Evolutionary conservation across 1,284 basidiomycete species (phyloP).

Genomic region (Rhizopogon parksii): DNA sequence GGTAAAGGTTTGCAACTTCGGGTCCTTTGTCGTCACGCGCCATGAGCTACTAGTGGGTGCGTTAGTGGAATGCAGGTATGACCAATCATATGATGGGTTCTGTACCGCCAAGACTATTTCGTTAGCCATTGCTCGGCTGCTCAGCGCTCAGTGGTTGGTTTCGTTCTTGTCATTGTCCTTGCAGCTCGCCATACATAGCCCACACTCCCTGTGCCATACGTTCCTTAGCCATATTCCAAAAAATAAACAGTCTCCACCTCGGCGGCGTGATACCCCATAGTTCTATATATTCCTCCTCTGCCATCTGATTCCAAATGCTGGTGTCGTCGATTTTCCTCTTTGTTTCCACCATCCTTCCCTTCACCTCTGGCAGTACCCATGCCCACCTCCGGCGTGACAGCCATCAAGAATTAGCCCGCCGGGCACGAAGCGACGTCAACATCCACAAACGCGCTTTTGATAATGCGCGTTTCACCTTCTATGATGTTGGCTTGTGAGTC

Average conservation of each 20-base stretch:
- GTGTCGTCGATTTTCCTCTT: slow-evolving; percentile 5
- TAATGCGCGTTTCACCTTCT: slow-evolving; percentile 37
- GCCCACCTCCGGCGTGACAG: slow-evolving; percentile 27
- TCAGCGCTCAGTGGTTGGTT: no score
- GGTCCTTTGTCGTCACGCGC: no score
- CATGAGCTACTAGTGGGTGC: no score
- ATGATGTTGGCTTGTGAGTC: slow-evolving; percentile 42
- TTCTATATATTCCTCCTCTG: neutral
- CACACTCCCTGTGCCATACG: slow-evolving; percentile 11
- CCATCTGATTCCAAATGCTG: neutral
- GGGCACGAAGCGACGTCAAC: slow-evolving; percentile 27
- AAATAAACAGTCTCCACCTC: neutral
- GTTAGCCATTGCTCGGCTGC: no score
- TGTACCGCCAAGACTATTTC: no score
- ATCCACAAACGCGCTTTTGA: slow-evolving; percentile 27
- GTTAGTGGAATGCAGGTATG: no score
- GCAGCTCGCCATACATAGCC: no score
- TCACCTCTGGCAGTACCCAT: slow-evolving; percentile 26
- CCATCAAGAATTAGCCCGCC: slow-evolving; percentile 30
- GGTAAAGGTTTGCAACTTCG: no score
- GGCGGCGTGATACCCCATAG: neutral
- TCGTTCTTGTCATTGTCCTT: no score
- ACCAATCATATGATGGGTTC: no score
- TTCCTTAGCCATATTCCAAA: slow-evolving; percentile 9
- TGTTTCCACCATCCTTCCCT: slow-evolving; percentile 27